phyloP scores from a whole-genome alignment of 257 asterid species.

The Nicotiana undulata region DNA sequence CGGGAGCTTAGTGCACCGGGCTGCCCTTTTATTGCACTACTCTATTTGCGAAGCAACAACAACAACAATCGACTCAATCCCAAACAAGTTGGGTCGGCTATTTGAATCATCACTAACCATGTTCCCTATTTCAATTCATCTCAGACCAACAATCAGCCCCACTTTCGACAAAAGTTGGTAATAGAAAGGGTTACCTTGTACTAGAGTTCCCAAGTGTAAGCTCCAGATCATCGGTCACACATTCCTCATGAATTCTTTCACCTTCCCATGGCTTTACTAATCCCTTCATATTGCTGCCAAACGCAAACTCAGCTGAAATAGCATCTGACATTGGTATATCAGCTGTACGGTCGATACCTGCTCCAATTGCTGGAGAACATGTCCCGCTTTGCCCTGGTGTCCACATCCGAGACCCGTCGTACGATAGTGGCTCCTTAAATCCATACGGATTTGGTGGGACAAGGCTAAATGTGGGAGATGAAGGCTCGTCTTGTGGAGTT shows the following conservation, averaged over 20 bases:
- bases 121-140: no score
- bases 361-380: constrained; percentile 76
- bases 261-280: constrained; percentile 98
- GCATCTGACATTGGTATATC: constrained; percentile 93
- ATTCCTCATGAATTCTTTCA: constrained; percentile 91
- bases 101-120: no score
- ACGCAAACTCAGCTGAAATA: constrained; percentile 84
- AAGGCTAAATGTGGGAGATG: constrained; percentile 89
- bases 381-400: constrained; percentile 97
- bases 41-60: not conserved
- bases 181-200: constrained; percentile 46
- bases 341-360: constrained; percentile 58
- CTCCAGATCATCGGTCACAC: constrained; percentile 88
- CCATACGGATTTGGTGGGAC: constrained; percentile 81
- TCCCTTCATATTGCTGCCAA: constrained; percentile 59
- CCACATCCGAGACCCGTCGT: constrained; percentile 92
- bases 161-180: not conserved
- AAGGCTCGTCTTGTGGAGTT: constrained; percentile 78
- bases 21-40: no score
- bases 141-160: no score
- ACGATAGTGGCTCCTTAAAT: constrained; percentile 61
- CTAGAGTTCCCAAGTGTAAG: constrained; percentile 84
- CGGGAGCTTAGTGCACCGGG: no score
- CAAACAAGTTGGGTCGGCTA: no score
- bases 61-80: no score